Base-by-base conservation (phyloP, 495 filamentous ascomycete genomes). In the Sabuloglossum arenarium region DNA sequence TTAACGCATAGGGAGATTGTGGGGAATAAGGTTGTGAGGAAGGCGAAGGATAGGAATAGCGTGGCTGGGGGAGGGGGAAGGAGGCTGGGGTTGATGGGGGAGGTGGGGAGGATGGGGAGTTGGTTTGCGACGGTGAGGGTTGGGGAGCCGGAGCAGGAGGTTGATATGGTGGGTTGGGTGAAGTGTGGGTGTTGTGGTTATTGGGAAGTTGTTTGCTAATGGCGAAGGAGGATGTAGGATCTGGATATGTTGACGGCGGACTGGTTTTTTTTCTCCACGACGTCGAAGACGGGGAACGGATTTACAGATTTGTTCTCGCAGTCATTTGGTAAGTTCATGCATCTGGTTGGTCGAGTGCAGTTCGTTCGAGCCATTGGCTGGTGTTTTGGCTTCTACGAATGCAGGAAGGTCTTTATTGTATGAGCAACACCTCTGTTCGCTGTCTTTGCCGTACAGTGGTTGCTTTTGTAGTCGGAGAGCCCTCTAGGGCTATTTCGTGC, bases 171-270 rank as follows among this genome's bases (percentile, higher is more conserved):
- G 25, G n/a, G 45, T 16, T 49, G 21, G 4, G 45, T n/a, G 4
- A 25, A n/a, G 4, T 5, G 6, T 8, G 45, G 45, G 6, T 6
- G 45, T 49, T 5, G 45, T n/a, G n/a, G n/a, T n/a, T n/a, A n/a
- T n/a, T n/a, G n/a, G n/a, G n/a, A n/a, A n/a, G n/a, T n/a, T n/a
- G n/a, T n/a, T n/a, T n/a, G n/a, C n/a, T n/a, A n/a, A n/a, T n/a
- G n/a, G n/a, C n/a, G n/a, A n/a, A n/a, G n/a, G n/a, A n/a, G 21
- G 45, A 6, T 24, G 4, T 49, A 49, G 51, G 66, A 68, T 37
- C 56, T 68, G 30, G 66, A 68, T 47, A 68, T 68, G 66, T 51
- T 68, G 28, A 58, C 62, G 0, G 61, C 61, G 2, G 66, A 68
- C 54, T 68, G 65, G 39, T 63, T 64, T 54, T 54, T 68, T 1